Evolutionary conservation across 2,329 filamentous ascomycete genomes (phyloP).

Genomic region (Alternaria arborescens): DNA sequence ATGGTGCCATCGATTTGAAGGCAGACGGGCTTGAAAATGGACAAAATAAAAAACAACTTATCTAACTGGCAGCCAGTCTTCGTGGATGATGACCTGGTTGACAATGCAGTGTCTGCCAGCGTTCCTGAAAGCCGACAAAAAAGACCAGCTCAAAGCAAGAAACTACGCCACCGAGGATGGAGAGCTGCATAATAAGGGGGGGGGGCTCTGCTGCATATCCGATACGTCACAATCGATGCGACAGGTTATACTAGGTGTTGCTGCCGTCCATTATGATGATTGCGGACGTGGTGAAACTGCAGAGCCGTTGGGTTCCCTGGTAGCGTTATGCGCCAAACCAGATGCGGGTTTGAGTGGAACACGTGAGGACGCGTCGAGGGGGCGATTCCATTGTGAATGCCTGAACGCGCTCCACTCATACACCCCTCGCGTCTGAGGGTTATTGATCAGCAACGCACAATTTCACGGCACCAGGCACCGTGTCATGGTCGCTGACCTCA

Average conservation of each 20-base stretch:
- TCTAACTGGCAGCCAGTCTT: background rate
- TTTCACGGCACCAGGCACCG: slow-evolving; percentile 20
- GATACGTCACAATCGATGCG: slow-evolving; percentile 3
- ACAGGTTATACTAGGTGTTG: background rate
- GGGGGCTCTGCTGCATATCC: background rate
- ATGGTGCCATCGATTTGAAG: background rate
- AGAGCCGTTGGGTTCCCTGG: slow-evolving; percentile 15
- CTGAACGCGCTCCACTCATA: slow-evolving; percentile 10
- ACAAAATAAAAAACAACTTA: background rate
- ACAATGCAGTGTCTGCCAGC: background rate
- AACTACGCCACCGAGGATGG: background rate
- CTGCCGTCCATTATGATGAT: background rate
- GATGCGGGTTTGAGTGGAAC: slow-evolving; percentile 12
- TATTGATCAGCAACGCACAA: slow-evolving; percentile 28
- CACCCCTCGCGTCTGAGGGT: slow-evolving; percentile 9
- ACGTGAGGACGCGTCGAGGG: slow-evolving; percentile 21
- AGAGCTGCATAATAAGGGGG: background rate
- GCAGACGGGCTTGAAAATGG: background rate
- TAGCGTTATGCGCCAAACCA: slow-evolving; percentile 6
- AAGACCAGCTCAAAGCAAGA: background rate
- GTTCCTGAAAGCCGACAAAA: no score
- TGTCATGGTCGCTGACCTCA: slow-evolving; percentile 14
- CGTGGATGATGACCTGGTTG: background rate
- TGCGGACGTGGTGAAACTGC: slow-evolving; percentile 9
- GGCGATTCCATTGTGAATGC: slow-evolving; percentile 14